Evolutionary conservation across 2,329 filamentous ascomycete genomes (phyloP), one percentile per base, ranked within the genome.

Genomic region (Neonectria coccinea): DNA sequence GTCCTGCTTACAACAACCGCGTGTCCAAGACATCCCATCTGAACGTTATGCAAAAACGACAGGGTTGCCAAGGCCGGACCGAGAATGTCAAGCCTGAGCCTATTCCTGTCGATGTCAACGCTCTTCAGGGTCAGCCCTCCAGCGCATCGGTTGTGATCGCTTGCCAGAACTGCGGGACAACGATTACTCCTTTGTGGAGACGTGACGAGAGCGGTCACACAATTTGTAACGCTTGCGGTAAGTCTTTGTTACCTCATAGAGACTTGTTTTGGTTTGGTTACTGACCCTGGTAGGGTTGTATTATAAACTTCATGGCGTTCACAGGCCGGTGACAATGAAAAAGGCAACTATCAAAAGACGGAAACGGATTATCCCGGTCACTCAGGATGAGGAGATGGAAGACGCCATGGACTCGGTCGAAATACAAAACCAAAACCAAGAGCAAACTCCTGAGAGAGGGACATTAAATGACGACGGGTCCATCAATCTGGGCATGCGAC

Each of bases 201-300:
- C 88, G 96, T 73, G 96, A 98, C 76, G 95, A 97, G 79, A 90
- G 91, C 71, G 96, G 96, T 2, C 94, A 97, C 80, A 97, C 95
- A 5, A 99, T 99, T 68, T 99, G 96, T 83, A 99, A 99, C 79
- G 96, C 96, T 56, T 99, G 96, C 82, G 96, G 94, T 97, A 86
- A 77, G 91, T 86, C 53, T 91, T 86, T 53, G 14, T 4, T 18
- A 14, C n/a, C 14, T 6, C 47, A 48, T 39, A 58, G 47, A 27
- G 14, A 29, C 16, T 44, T n/a, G 14, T 14, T 20, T 22, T 64
- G 50, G 54, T 20, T 22, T 64, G 50, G 54, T 68, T 50, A 56
- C 65, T 69, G 58, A 70, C 53, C 31, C 31, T 10, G 27, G 4
- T 70, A 97, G 94, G 95, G 5, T 83, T 99, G 3, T 99, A 99